Evolutionary conservation across 73 alveolate genomes (phyloP).

Genomic region (Symbiodinium natans): DNA sequence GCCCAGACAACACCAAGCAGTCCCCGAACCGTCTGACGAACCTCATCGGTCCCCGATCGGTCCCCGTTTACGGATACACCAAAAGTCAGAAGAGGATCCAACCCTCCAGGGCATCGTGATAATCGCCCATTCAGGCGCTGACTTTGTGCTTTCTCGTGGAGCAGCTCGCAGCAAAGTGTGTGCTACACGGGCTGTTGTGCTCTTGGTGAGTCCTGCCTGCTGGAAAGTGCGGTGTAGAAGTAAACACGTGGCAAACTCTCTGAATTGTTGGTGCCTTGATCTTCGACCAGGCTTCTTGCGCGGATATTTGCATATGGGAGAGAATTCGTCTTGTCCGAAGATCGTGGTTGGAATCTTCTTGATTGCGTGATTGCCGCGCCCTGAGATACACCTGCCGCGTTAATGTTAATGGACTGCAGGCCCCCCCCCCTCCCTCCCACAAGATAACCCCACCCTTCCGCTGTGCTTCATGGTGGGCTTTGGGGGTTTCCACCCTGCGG

Average conservation of each 20-base stretch:
- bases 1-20: no score
- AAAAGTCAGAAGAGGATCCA: background rate
- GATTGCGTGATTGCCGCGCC: slow-evolving; percentile 17
- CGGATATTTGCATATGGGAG: slow-evolving; percentile 24
- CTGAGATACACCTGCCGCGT: background rate
- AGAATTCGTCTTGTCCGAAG: slow-evolving; percentile 17
- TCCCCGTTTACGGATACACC: no score
- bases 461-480: no score
- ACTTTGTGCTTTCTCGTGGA: background rate
- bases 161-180: background rate
- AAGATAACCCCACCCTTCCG: no score
- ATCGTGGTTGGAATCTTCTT: slow-evolving; percentile 30
- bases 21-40: no score
- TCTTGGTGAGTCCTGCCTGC: background rate
- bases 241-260: background rate
- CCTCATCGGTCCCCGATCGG: no score
- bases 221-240: background rate
- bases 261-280: background rate
- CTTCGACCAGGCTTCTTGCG: background rate
- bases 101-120: background rate
- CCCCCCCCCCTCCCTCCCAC: no score
- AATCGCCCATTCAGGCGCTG: background rate
- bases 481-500: no score
- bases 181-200: no score
- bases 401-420: no score